Percentiles rank a stretch among this genome's conserved stretches.
phyloP scores from a whole-genome alignment of 2,329 filamentous ascomycete genomes.

The Colletotrichum higginsianum region DNA sequence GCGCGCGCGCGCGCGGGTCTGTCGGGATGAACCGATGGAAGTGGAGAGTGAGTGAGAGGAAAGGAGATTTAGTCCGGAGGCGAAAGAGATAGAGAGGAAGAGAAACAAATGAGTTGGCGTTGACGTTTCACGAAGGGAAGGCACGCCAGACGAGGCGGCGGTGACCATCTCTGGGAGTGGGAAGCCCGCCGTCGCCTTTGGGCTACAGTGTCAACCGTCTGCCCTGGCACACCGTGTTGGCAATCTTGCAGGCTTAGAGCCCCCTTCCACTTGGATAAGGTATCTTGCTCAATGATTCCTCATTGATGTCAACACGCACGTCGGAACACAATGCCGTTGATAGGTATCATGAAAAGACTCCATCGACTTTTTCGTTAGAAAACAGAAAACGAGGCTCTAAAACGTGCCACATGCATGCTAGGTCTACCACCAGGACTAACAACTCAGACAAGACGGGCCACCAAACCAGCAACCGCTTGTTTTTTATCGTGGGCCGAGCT shows the following conservation, averaged over 20 bases:
- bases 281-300: neutral
- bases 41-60: slow-evolving; percentile 5
- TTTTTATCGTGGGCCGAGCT: slow-evolving; percentile 86
- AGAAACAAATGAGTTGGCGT: slow-evolving; percentile 4
- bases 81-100: neutral
- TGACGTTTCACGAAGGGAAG: slow-evolving; percentile 20
- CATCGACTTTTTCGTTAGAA: slow-evolving; percentile 41
- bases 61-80: too few relatives aligned
- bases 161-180: neutral
- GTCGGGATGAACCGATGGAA: neutral
- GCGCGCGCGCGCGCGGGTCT: neutral
- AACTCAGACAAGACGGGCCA: slow-evolving; percentile 6
- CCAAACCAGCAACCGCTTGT: slow-evolving; percentile 35
- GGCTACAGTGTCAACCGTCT: neutral
- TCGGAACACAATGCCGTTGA: too few relatives aligned
- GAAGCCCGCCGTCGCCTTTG: neutral
- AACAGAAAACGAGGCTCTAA: slow-evolving; percentile 39
- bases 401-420: slow-evolving; percentile 41
- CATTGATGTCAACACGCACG: neutral
- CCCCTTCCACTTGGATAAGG: too few relatives aligned
- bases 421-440: slow-evolving; percentile 38
- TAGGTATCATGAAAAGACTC: slow-evolving; percentile 18
- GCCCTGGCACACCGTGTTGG: neutral
- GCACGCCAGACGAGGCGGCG: neutral
- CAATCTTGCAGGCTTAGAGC: neutral